phyloP scores from a whole-genome alignment of 129 eudicot species.

The Pulicaria dysenterica region DNA sequence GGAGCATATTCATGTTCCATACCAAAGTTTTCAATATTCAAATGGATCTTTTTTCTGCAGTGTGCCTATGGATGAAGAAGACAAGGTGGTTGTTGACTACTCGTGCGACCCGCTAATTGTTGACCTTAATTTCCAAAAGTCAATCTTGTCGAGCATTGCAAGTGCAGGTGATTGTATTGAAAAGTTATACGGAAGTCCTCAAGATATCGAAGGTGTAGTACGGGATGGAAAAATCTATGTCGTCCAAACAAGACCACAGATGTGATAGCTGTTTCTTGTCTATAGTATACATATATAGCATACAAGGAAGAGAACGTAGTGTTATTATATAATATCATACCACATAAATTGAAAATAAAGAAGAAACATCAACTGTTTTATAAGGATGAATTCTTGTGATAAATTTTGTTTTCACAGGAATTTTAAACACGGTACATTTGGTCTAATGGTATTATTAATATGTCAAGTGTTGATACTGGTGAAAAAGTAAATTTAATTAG shows the following conservation, averaged over 20 bases:
- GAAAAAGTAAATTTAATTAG: too few relatives aligned
- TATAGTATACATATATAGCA: background rate
- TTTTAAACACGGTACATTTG: background rate
- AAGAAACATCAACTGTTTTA: background rate
- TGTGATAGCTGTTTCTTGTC: constrained; percentile 42
- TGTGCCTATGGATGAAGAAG: constrained; percentile 99
- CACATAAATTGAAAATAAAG: constrained; percentile 16
- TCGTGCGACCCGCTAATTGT: constrained; percentile 71
- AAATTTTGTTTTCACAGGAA: background rate
- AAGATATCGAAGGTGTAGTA: constrained; percentile 97
- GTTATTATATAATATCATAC: constrained; percentile 6
- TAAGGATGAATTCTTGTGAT: constrained; percentile 3
- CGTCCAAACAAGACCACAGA: constrained; percentile 97
- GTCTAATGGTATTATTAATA: too few relatives aligned
- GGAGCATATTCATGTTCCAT: background rate
- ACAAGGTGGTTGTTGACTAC: constrained; percentile 83
- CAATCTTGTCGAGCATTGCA: constrained; percentile 76
- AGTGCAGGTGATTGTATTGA: constrained; percentile 81
- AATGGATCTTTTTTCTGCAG: constrained; percentile 41
- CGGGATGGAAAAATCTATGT: constrained; percentile 87
- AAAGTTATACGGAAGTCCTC: constrained; percentile 90
- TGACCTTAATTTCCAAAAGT: constrained; percentile 62
- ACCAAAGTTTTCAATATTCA: background rate
- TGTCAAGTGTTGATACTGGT: too few relatives aligned
- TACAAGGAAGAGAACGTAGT: constrained; percentile 9